Conservation (phyloP, 768 basidiomycete genomes). For the Trametes cingulata region DNA sequence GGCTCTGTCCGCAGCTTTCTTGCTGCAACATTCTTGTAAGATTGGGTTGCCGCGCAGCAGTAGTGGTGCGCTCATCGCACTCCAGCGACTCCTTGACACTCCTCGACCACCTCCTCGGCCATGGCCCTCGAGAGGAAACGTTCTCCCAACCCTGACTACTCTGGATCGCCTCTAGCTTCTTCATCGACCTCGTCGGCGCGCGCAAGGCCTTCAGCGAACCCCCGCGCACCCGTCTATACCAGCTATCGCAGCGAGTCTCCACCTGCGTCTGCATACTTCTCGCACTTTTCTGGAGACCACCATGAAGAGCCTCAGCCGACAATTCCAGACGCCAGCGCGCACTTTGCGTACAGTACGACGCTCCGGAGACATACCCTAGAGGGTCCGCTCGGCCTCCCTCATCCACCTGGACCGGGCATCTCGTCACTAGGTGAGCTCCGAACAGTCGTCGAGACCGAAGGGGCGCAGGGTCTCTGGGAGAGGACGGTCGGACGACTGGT, state of each 20-base stretch:
- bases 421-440: slow-evolving; percentile 39
- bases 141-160: slow-evolving; percentile 11
- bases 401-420: slow-evolving; percentile 31
- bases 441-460: slow-evolving; percentile 30
- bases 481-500: slow-evolving; percentile 31
- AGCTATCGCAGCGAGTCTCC: slow-evolving; percentile 51
- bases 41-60: neutral
- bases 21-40: no score
- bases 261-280: slow-evolving; percentile 82
- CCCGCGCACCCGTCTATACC: slow-evolving; percentile 6
- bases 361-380: slow-evolving; percentile 67
- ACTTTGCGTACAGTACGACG: slow-evolving; percentile 85
- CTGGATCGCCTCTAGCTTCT: neutral
- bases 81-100: neutral
- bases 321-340: slow-evolving; percentile 60
- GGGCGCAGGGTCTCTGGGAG: slow-evolving; percentile 48
- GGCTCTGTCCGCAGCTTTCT: no score
- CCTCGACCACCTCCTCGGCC: neutral
- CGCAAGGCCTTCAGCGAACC: slow-evolving; percentile 2
- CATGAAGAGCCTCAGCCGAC: slow-evolving; percentile 53
- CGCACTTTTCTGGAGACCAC: slow-evolving; percentile 51
- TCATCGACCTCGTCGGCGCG: slow-evolving; percentile 12
- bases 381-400: slow-evolving; percentile 45
- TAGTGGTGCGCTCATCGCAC: neutral
- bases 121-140: slow-evolving; percentile 26